Evolutionary conservation across 345 rosid species (phyloP).

Genomic region (Linum tenue): DNA sequence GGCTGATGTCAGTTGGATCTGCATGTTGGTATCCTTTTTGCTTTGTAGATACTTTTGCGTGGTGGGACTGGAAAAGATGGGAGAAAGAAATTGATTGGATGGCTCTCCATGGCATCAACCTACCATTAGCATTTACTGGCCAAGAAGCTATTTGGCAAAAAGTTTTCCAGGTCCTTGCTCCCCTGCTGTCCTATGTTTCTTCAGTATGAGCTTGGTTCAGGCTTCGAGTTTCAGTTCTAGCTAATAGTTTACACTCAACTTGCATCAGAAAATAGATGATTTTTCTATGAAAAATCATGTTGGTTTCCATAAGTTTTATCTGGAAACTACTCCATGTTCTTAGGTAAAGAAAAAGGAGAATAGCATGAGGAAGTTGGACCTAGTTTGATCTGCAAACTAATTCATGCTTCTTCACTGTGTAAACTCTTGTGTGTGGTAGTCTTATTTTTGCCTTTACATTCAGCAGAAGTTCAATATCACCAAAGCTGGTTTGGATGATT

Average conservation of each 20-base stretch:
- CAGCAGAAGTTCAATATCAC: slow-evolving; percentile 51
- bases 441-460: slow-evolving; percentile 13
- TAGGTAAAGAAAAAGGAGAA: no score
- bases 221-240: background rate
- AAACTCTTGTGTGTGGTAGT: slow-evolving; percentile 9
- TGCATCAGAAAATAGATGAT: background rate
- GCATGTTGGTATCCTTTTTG: background rate
- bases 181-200: slow-evolving; percentile 7
- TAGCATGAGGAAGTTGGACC: background rate
- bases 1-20: background rate
- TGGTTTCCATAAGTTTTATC: no score
- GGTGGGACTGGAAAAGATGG: slow-evolving; percentile 84
- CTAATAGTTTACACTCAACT: background rate
- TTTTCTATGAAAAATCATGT: no score
- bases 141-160: slow-evolving; percentile 69
- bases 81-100: slow-evolving; percentile 75
- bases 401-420: slow-evolving; percentile 5
- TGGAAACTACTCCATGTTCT: no score
- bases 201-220: slow-evolving; percentile 2
- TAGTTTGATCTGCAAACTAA: background rate
- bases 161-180: slow-evolving; percentile 45
- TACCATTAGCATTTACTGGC: slow-evolving; percentile 68
- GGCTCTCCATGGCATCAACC: slow-evolving; percentile 69
- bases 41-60: slow-evolving; percentile 49
- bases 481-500: slow-evolving; percentile 43